Evolutionary conservation across 371 early-diverging fungal genomes (phyloP), one percentile per base, ranked within the genome.

Genomic region (Choanephora cucurbitarum): DNA sequence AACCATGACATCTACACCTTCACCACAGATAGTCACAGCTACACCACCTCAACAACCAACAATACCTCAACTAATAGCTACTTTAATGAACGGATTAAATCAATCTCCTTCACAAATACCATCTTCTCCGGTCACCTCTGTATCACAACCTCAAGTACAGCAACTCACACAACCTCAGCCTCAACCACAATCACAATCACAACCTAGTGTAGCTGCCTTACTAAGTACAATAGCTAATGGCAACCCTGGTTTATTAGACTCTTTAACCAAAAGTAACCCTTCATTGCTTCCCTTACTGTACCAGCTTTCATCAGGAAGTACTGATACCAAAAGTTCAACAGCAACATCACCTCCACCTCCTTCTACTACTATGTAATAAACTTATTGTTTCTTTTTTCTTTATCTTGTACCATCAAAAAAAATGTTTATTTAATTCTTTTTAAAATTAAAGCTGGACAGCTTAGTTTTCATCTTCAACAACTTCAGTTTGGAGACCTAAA

Each of bases 401-500:
- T n/a, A n/a, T n/a, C n/a, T n/a, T n/a, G 14, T 37, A 37, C 11
- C 2, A 37, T 37, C 3, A 37, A 37, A 37, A 37, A 37, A 7
- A 11, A 37, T 13, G 10, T 37, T 13, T 14, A 37, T 37, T 13
- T 5, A 32, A 32, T 32, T 13, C 37, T 5, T 3, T 28, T 3
- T 28, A 37, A 37, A 37, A 37, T n/a, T n/a, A 37, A 9, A 37
- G 11, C 2, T 37, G 2, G 14, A 1, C 10, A 6, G 3, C 2
- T 37, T 37, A 37, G 37, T 37, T 37, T 49, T 56, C 56, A 33
- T 56, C 56, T 41, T 56, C 56, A 23, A 56, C 56, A 56, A 71
- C 58, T 63, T 67, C 43, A 62, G 72, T 41, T 67, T 60, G 62
- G 64, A 71, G 55, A 52, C 67, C 48, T 70, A 62, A n/a, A n/a